These are phyloP conservation scores for Tulasnella sp. DNA, from an alignment of 768 basidiomycete genomes.

Conservation along the genomic window DNA sequence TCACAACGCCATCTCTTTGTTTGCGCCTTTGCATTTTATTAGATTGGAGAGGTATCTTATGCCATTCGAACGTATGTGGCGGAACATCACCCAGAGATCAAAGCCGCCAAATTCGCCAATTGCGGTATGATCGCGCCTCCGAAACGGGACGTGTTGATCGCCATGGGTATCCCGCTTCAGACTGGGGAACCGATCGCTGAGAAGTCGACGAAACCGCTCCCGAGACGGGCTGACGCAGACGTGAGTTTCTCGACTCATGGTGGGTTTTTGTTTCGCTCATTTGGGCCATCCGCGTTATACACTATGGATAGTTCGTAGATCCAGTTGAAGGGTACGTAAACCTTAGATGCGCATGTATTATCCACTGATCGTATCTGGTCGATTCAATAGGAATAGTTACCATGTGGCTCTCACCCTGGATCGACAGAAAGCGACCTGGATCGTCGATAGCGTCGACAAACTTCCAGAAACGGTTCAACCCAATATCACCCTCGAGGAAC, in stretches of 20 bases:
- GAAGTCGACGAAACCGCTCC: constrained; percentile 36
- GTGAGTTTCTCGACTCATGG: constrained; percentile 35
- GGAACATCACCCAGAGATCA: constrained; percentile 40
- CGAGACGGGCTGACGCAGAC: constrained; percentile 68
- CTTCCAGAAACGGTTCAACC: constrained; percentile 64
- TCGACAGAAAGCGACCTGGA: constrained; percentile 40
- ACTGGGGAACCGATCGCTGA: constrained; percentile 48
- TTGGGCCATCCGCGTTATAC: constrained; percentile 12
- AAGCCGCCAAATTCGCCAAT: constrained; percentile 65
- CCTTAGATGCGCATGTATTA: background rate
- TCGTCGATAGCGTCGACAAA: constrained; percentile 44
- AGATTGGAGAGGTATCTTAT: constrained; percentile 58
- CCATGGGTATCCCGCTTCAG: constrained; percentile 59
- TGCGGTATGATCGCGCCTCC: constrained; percentile 58
- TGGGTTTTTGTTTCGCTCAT: constrained; percentile 10
- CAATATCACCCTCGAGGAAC: constrained; percentile 75
- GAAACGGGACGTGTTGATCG: constrained; percentile 68
- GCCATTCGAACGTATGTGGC: constrained; percentile 46
- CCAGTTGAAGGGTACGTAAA: constrained; percentile 51
- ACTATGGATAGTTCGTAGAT: constrained; percentile 64
- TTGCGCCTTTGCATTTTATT: constrained; percentile 14
- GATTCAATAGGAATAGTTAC: constrained; percentile 37
- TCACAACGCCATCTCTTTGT: constrained; percentile 1
- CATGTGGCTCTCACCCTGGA: constrained; percentile 47
- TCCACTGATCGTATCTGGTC: background rate